phyloP scores from a whole-genome alignment of 805 yeast genomes.

The Pichia ethanolica region DNA sequence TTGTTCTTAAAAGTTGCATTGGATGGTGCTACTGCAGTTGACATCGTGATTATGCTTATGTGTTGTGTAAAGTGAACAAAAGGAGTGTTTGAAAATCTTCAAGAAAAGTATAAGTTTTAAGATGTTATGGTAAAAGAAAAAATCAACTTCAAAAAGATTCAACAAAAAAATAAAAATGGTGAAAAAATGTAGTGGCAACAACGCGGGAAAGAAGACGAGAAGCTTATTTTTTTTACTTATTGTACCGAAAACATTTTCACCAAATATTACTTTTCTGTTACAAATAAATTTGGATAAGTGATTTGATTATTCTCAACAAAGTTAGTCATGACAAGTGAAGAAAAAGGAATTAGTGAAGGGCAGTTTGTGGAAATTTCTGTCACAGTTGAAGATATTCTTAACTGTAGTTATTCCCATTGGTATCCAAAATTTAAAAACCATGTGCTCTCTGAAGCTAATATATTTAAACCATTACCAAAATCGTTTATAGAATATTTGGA shows the following conservation, averaged over 20 bases:
- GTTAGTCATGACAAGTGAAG: too few species aligned
- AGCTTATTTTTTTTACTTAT: too few species aligned
- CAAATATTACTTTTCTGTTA: too few species aligned
- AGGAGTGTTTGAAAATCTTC: too few species aligned
- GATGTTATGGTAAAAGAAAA: too few species aligned
- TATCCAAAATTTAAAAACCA: slow-evolving; percentile 40
- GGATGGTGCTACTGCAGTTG: slow-evolving; percentile 13
- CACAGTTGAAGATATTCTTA: slow-evolving; percentile 36
- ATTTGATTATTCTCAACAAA: too few species aligned
- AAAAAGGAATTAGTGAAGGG: slow-evolving; percentile 1
- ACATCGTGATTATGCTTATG: background rate
- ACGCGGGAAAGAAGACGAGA: too few species aligned
- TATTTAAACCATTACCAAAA: slow-evolving; percentile 52
- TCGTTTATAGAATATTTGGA: slow-evolving; percentile 52
- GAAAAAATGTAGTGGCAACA: background rate
- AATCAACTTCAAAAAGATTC: too few species aligned
- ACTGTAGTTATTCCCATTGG: slow-evolving; percentile 58
- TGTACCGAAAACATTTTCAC: too few species aligned
- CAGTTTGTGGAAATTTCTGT: slow-evolving; percentile 20
- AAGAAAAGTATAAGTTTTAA: too few species aligned
- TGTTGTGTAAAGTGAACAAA: too few species aligned
- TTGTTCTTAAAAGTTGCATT: slow-evolving; percentile 88
- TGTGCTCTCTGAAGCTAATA: slow-evolving; percentile 38
- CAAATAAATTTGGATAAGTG: too few species aligned
- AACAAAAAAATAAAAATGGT: background rate